Conservation (phyloP, 331 rosid species). For the Acacia pycnantha region DNA sequence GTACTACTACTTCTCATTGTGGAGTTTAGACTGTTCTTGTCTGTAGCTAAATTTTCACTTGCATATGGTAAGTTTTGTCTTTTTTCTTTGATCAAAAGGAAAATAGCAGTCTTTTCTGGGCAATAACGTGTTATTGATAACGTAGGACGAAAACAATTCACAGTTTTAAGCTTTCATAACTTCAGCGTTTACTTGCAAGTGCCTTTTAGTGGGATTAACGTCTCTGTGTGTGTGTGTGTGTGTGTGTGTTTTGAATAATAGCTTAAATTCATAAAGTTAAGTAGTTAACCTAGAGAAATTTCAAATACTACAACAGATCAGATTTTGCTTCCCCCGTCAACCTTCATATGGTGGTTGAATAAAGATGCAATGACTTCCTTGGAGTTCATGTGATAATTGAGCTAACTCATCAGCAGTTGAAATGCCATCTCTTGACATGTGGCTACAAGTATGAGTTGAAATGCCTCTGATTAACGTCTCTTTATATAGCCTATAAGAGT, state of each 20-base stretch:
- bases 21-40: not conserved
- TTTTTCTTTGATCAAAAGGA: not conserved
- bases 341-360: too few species aligned
- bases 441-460: too few species aligned
- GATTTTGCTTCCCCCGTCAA: too few species aligned
- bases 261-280: too few species aligned
- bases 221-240: not conserved
- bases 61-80: not conserved
- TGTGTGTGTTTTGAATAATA: too few species aligned
- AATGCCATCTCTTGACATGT: too few species aligned
- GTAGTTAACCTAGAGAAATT: too few species aligned
- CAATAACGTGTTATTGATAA: not conserved
- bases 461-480: not conserved
- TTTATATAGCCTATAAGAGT: not conserved
- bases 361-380: too few species aligned
- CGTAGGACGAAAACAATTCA: not conserved
- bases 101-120: not conserved
- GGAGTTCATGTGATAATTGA: too few species aligned
- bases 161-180: not conserved
- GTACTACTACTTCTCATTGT: slow-evolving; percentile 23
- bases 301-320: too few species aligned
- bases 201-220: not conserved
- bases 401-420: too few species aligned
- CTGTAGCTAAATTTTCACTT: not conserved
- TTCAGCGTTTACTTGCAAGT: not conserved